phyloP scores from a whole-genome alignment of 1,139 yeast genomes.

The Pichia norvegensis region DNA sequence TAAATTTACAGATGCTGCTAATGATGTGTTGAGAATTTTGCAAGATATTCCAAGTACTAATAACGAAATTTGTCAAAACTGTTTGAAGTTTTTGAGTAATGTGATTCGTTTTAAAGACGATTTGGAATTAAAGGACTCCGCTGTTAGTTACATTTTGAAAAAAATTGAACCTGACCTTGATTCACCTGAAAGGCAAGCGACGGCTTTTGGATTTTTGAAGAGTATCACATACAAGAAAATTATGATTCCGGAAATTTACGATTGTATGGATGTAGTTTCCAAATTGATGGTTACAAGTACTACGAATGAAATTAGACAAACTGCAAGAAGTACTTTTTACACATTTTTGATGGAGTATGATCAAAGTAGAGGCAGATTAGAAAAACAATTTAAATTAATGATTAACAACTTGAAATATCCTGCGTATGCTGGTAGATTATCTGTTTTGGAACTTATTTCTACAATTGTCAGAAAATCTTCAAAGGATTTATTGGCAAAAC shows the following conservation, averaged over 20 bases:
- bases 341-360: constrained; percentile 92
- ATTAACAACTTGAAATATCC: constrained; percentile 83
- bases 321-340: constrained; percentile 76
- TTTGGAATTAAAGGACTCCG: constrained; percentile 58
- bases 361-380: constrained; percentile 81
- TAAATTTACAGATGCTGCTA: constrained; percentile 50
- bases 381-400: constrained; percentile 73
- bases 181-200: constrained; percentile 83
- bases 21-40: constrained; percentile 57
- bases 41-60: constrained; percentile 74
- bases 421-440: constrained; percentile 78
- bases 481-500: constrained; percentile 48
- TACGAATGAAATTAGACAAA: constrained; percentile 72
- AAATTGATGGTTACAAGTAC: constrained; percentile 89
- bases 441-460: constrained; percentile 83
- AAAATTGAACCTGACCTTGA: constrained; percentile 81
- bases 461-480: constrained; percentile 62
- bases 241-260: constrained; percentile 83
- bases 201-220: constrained; percentile 77
- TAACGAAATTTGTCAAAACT: constrained; percentile 74
- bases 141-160: constrained; percentile 68
- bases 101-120: constrained; percentile 64
- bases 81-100: constrained; percentile 67
- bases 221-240: constrained; percentile 67
- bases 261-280: constrained; percentile 74